Conservation (phyloP, 768 basidiomycete genomes). For the Xanthoconium purpureum region DNA sequence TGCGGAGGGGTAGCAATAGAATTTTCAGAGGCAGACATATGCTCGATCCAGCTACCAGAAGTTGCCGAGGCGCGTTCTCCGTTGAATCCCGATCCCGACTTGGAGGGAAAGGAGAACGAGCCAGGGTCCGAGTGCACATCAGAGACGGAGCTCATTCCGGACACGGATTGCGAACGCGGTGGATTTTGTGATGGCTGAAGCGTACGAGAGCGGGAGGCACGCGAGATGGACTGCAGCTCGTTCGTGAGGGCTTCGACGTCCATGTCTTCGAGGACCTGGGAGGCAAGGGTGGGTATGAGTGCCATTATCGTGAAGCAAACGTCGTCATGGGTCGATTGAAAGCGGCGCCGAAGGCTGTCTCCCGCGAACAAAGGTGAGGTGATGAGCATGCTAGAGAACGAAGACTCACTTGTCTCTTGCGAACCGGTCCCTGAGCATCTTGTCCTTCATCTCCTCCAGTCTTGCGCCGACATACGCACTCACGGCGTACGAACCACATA, state of each 20-base stretch:
- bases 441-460: conserved; percentile 64
- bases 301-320: conserved; percentile 73
- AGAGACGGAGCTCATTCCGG: conserved; percentile 37
- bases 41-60: conserved; percentile 46
- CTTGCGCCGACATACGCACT: conserved; percentile 58
- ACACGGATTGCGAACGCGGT: conserved; percentile 31
- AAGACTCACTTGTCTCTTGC: conserved; percentile 55
- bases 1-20: conserved; percentile 7
- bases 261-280: conserved; percentile 66
- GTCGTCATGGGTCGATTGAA: conserved; percentile 74
- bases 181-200: conserved; percentile 7
- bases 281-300: conserved; percentile 61
- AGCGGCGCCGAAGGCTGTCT: conserved; percentile 64
- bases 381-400: background rate
- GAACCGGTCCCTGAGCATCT: conserved; percentile 53
- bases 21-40: conserved; percentile 28
- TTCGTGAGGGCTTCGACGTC: conserved; percentile 71
- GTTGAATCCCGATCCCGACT: conserved; percentile 36
- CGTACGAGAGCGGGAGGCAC: conserved; percentile 25
- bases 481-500: conserved; percentile 61
- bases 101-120: conserved; percentile 39
- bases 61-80: conserved; percentile 37
- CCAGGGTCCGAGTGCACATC: conserved; percentile 46
- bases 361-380: conserved; percentile 1
- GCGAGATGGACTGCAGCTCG: conserved; percentile 48